Conservation (phyloP, 2,329 filamentous ascomycete species). For the Metarhizium rileyi region DNA sequence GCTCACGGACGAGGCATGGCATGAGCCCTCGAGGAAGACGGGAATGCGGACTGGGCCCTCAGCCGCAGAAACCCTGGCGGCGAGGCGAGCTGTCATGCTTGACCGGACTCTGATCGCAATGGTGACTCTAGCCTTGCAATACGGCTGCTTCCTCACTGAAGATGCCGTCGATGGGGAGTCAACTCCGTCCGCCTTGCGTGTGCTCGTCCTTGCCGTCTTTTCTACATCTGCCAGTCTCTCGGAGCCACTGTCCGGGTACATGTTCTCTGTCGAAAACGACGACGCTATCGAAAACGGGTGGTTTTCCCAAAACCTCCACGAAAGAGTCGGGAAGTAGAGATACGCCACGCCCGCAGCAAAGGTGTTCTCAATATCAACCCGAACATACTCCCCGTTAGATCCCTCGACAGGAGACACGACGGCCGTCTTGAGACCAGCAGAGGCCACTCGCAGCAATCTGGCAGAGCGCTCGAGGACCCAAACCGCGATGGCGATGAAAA, state of each 20-base stretch:
- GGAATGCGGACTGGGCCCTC: constrained; percentile 9
- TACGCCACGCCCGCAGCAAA: constrained; percentile 21
- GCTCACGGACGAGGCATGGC: constrained; percentile 13
- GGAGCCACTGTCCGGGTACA: background rate
- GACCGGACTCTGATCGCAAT: constrained; percentile 16
- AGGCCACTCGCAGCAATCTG: constrained; percentile 16
- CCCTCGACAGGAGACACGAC: constrained; percentile 15
- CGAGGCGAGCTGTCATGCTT: constrained; percentile 15
- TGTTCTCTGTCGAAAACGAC: background rate
- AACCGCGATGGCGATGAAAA: constrained; percentile 20
- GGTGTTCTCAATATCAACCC: constrained; percentile 18
- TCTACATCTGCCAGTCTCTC: background rate
- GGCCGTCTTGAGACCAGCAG: constrained; percentile 14
- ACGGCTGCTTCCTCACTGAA: background rate
- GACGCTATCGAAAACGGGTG: constrained; percentile 20
- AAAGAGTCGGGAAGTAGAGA: constrained; percentile 20
- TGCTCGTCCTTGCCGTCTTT: background rate
- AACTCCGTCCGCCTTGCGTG: background rate
- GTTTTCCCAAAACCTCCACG: constrained; percentile 27
- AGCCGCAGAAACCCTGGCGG: constrained; percentile 3
- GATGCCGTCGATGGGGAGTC: background rate
- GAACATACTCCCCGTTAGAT: constrained; percentile 17
- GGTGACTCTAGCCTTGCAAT: constrained; percentile 3
- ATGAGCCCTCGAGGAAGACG: constrained; percentile 20
- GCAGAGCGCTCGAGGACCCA: constrained; percentile 22